A percentile compares a stretch with the other conserved stretches of the same genome.
Conservation (phyloP, 257 asterid genomes). For the Dorcoceras hygrometricum region DNA sequence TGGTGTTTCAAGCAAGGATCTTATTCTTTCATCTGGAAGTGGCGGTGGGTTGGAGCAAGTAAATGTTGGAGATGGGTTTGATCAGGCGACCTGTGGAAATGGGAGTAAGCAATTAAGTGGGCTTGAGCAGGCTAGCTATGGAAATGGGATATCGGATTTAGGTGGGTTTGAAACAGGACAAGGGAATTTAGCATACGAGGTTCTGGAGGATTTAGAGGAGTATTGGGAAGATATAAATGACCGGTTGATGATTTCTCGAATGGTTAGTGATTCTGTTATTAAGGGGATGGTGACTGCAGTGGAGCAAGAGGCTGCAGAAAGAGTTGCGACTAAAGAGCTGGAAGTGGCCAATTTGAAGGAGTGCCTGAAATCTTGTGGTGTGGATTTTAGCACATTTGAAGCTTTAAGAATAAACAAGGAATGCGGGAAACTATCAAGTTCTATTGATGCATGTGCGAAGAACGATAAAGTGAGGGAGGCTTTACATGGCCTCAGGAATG, state of each 20-base stretch:
- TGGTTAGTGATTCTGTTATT: slow-evolving; percentile 80
- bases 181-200: slow-evolving; percentile 54
- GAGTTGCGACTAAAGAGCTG: slow-evolving; percentile 55
- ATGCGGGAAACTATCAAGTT: slow-evolving; percentile 24
- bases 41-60: slow-evolving; percentile 17
- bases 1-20: slow-evolving; percentile 19
- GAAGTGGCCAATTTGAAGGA: slow-evolving; percentile 54
- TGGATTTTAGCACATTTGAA: slow-evolving; percentile 22
- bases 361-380: slow-evolving; percentile 28
- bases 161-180: slow-evolving; percentile 30
- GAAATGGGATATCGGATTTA: slow-evolving; percentile 24
- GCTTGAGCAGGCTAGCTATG: slow-evolving; percentile 23
- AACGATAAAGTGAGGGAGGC: slow-evolving; percentile 46
- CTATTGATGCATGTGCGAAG: slow-evolving; percentile 28
- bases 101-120: slow-evolving; percentile 22
- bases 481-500: slow-evolving; percentile 35
- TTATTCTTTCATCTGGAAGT: slow-evolving; percentile 11
- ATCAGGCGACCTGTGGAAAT: slow-evolving; percentile 25
- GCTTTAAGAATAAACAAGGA: slow-evolving; percentile 23
- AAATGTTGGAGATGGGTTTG: slow-evolving; percentile 21
- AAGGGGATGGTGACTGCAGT: slow-evolving; percentile 88
- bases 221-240: slow-evolving; percentile 63
- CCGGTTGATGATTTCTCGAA: slow-evolving; percentile 57
- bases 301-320: slow-evolving; percentile 72
- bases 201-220: slow-evolving; percentile 66